phyloP scores from a whole-genome alignment of 2,329 filamentous ascomycete genomes.

The Hyphodiscus sp. region DNA sequence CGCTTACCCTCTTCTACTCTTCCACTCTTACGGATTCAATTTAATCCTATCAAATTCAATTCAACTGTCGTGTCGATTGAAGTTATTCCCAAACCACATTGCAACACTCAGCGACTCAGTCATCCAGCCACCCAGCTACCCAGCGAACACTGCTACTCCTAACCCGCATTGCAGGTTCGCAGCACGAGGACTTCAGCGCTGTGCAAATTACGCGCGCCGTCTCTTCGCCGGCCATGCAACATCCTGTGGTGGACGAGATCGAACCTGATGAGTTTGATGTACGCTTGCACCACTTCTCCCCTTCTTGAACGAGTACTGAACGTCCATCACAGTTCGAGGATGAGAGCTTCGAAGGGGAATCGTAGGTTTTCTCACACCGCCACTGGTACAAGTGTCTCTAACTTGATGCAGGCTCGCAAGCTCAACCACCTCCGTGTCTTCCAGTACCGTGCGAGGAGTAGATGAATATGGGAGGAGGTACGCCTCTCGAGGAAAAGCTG shows the following conservation, averaged over 20 bases:
- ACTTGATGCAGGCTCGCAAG: slow-evolving; percentile 3
- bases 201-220: no score
- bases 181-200: no score
- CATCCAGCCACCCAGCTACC: no score
- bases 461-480: slow-evolving; percentile 24
- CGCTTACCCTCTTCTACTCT: no score
- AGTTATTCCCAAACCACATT: no score
- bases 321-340: not conserved
- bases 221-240: not conserved
- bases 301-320: no score
- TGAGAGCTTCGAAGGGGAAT: not conserved
- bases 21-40: no score
- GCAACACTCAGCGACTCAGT: no score
- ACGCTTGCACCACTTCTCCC: not conserved
- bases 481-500: slow-evolving; percentile 2
- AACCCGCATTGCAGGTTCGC: no score
- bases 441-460: slow-evolving; percentile 16
- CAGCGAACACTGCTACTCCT: no score
- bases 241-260: not conserved
- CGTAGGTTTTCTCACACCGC: not conserved
- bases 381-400: not conserved
- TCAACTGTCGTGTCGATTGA: no score
- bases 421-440: slow-evolving; percentile 18
- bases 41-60: no score
- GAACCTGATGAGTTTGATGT: not conserved